Evolutionary conservation across 805 yeast genomes (phyloP), one percentile per base, ranked within the genome.

Genomic region (Candida schatavii): DNA sequence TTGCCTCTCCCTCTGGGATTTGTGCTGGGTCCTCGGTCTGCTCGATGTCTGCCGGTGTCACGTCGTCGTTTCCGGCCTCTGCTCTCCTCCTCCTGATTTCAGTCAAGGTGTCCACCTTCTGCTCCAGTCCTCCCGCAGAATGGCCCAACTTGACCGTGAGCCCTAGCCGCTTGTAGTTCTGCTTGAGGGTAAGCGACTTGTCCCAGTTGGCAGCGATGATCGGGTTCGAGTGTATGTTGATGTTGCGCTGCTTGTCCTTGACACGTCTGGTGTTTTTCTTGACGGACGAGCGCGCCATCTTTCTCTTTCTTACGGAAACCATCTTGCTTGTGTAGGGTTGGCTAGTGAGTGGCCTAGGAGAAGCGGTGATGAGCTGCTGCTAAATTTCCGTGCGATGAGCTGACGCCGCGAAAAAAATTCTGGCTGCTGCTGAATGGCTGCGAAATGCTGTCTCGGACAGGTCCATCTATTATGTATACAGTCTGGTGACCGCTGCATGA

Each of bases 161-260:
- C 3, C 99, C 99, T 22, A 93, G 66, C 48, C 72, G 79, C 52
- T 83, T 82, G 66, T 93, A 91, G 62, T 93, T 93, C 59, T 93
- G 98, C 40, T 80, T 74, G 46, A 90, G 67, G 0, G 98, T 90
- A 43, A 83, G 71, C 10, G 77, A 75, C 45, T 81, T 77, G 64
- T 93, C 96, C 99, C 99, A 93, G 61, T 89, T 77, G 26, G 80
- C 86, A 3, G 88, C 95, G 47, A 93, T 85, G 47, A 93, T 78
- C 2, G 95, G 86, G 57, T 88, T 88, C 0, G 86, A 73, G 37
- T 74, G 73, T 25, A 86, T 78, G 46, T 80, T 80, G 45, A 83
- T 68, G 50, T 82, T 74, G 57, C 85, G 77, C 52, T 81, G 83
- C 54, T 77, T 80, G 55, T 85, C 90, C 59, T 88, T 88, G 37